Evolutionary conservation across 2,329 filamentous ascomycete species (phyloP).

Genomic region (Fusarium virguliforme): DNA sequence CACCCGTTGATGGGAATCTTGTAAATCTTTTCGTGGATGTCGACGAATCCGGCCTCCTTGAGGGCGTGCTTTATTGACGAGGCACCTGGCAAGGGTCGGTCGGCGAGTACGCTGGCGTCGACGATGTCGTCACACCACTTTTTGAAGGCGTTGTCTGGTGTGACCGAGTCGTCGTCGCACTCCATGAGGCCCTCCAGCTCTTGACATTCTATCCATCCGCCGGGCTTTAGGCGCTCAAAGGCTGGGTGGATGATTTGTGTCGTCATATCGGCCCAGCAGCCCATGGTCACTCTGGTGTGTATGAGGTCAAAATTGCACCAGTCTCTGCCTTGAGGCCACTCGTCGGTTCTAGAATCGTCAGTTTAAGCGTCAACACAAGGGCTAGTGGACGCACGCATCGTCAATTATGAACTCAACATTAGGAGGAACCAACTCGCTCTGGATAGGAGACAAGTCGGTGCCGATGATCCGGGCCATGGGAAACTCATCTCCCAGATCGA

Average conservation of each 20-base stretch:
- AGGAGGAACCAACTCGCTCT: slow-evolving; percentile 16
- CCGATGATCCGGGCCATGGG: slow-evolving; percentile 16
- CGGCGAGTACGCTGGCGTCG: slow-evolving; percentile 17
- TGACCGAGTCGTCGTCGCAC: slow-evolving; percentile 14
- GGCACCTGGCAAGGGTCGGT: slow-evolving; percentile 14
- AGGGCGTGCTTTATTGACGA: slow-evolving; percentile 15
- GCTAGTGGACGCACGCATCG: slow-evolving; percentile 12
- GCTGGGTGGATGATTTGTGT: slow-evolving; percentile 20
- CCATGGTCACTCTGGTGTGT: slow-evolving; percentile 17
- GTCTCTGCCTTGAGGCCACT: slow-evolving; percentile 22
- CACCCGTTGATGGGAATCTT: slow-evolving; percentile 23
- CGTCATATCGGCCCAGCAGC: slow-evolving; percentile 20
- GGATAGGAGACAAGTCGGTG: slow-evolving; percentile 19
- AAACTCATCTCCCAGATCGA: slow-evolving; percentile 23
- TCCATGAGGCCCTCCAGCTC: slow-evolving; percentile 16
- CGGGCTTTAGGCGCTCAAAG: slow-evolving; percentile 19
- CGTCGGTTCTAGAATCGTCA: slow-evolving; percentile 14
- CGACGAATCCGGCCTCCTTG: slow-evolving; percentile 13
- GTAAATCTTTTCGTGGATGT: slow-evolving; percentile 21
- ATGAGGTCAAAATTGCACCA: slow-evolving; percentile 25
- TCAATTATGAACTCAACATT: slow-evolving; percentile 26
- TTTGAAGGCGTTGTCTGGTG: slow-evolving; percentile 14
- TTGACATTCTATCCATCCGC: slow-evolving; percentile 20
- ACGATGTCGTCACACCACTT: slow-evolving; percentile 18
- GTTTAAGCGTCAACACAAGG: background rate